phyloP scores from a whole-genome alignment of 2,329 filamentous ascomycete species.

The Phialocephala subalpina region DNA sequence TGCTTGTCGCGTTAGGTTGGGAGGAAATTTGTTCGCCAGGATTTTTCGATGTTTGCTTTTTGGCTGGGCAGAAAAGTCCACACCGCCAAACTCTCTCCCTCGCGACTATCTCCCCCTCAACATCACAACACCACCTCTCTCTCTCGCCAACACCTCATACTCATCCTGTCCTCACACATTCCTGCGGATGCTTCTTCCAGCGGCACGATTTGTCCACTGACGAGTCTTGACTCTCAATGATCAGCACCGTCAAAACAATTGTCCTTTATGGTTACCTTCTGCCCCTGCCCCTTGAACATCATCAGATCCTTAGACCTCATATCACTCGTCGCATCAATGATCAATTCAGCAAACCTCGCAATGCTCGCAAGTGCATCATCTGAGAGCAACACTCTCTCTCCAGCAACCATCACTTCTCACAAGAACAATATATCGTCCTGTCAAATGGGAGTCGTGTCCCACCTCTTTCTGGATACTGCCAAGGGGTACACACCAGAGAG shows the following conservation, averaged over 20 bases:
- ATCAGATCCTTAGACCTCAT: too few species aligned
- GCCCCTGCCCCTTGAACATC: neutral
- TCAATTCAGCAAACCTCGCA: neutral
- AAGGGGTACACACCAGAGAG: neutral
- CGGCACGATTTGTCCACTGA: neutral
- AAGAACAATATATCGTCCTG: neutral
- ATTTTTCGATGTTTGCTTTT: neutral
- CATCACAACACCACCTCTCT: neutral
- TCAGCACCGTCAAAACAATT: neutral
- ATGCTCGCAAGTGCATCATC: neutral
- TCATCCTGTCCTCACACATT: neutral
- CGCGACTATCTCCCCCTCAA: neutral
- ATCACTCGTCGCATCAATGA: too few species aligned
- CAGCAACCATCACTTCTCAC: slow-evolving; percentile 1
- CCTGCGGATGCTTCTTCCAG: neutral
- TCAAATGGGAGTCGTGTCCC: too few species aligned
- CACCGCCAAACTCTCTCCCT: neutral
- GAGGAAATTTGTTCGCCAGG: neutral
- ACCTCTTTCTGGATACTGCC: neutral
- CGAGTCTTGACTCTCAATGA: neutral
- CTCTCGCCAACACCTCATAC: neutral
- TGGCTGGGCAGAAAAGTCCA: neutral
- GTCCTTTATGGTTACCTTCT: neutral
- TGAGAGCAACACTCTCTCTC: neutral
- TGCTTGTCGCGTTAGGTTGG: neutral